Percentiles rank a stretch among this genome's conserved stretches.
Evolutionary conservation across 1,139 yeast genomes (phyloP).

Genomic region (Zygoascus meyerae): DNA sequence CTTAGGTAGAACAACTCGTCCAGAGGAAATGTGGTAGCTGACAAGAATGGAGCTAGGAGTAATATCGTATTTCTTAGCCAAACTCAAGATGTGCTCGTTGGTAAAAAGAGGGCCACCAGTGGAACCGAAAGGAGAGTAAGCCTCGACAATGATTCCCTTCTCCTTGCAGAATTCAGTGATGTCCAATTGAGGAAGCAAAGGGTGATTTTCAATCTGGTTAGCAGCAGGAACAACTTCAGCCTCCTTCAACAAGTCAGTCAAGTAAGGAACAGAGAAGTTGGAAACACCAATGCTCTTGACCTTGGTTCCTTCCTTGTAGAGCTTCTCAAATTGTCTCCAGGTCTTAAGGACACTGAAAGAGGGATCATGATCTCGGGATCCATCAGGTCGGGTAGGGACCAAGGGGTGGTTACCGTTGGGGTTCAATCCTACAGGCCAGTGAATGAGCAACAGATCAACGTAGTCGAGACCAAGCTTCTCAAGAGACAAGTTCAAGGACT

Average conservation of each 20-base stretch:
- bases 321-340: constrained; percentile 61
- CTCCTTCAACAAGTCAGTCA: constrained; percentile 48
- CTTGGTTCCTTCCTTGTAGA: constrained; percentile 49
- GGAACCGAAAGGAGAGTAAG: constrained; percentile 78
- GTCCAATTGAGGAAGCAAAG: constrained; percentile 64
- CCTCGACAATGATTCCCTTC: constrained; percentile 58
- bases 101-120: constrained; percentile 57
- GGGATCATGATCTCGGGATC: constrained; percentile 42
- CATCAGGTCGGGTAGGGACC: constrained; percentile 41
- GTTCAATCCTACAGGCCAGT: constrained; percentile 72
- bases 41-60: constrained; percentile 58
- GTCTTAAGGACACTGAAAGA: constrained; percentile 60
- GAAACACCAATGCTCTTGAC: constrained; percentile 73
- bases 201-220: constrained; percentile 73
- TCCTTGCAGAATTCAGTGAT: constrained; percentile 49
- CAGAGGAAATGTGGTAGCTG: constrained; percentile 69
- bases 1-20: constrained; percentile 67
- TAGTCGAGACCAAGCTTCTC: constrained; percentile 67
- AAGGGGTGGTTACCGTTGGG: constrained; percentile 38
- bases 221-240: constrained; percentile 58
- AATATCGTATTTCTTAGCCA: constrained; percentile 53
- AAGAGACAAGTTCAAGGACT: constrained; percentile 58
- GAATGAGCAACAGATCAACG: constrained; percentile 76
- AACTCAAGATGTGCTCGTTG: constrained; percentile 42
- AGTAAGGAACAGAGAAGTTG: constrained; percentile 54